These are phyloP conservation scores for Penicillium pulvis DNA, from an alignment of 495 filamentous ascomycete species.

Conservation along the genomic window DNA sequence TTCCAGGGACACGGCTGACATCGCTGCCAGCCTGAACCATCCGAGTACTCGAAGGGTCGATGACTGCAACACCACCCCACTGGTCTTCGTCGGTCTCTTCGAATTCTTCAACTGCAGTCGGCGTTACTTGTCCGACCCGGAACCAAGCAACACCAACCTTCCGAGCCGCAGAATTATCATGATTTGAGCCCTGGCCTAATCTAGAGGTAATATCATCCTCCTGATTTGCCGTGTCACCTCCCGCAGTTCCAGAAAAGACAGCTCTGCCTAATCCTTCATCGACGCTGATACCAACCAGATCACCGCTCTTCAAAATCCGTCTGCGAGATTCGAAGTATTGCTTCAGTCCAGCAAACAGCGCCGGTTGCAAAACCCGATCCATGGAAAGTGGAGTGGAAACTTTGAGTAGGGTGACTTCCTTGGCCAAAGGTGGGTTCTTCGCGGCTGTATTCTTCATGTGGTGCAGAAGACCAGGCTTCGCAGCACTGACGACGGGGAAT, in stretches of 20 bases:
- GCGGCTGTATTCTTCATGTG: conserved; percentile 51
- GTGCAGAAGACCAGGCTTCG: conserved; percentile 40
- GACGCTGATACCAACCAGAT: conserved; percentile 82
- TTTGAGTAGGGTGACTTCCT: conserved; percentile 88
- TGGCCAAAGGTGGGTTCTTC: conserved; percentile 78
- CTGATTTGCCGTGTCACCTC: conserved; percentile 56
- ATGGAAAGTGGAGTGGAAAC: conserved; percentile 85
- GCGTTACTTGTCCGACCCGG: conserved; percentile 71
- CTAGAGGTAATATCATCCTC: conserved; percentile 64
- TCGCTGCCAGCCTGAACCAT: conserved; percentile 87
- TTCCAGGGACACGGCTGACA: conserved; percentile 73
- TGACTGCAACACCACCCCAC: conserved; percentile 81
- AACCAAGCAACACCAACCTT: conserved; percentile 83
- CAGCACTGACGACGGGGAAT: conserved; percentile 38
- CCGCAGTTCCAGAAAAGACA: conserved; percentile 62
- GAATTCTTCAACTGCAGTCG: conserved; percentile 54
- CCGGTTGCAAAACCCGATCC: conserved; percentile 79
- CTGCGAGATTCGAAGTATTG: conserved; percentile 78
- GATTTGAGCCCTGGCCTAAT: conserved; percentile 39
- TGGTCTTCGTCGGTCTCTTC: conserved; percentile 62
- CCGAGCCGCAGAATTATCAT: conserved; percentile 27
- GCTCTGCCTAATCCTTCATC: conserved; percentile 79
- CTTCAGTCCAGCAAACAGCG: conserved; percentile 81
- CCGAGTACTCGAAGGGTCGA: conserved; percentile 80
- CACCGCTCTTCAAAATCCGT: conserved; percentile 79